Evolutionary conservation across 345 rosid species (phyloP), one percentile per base, ranked within the genome.

Genomic region (Conringia planisiliqua): DNA sequence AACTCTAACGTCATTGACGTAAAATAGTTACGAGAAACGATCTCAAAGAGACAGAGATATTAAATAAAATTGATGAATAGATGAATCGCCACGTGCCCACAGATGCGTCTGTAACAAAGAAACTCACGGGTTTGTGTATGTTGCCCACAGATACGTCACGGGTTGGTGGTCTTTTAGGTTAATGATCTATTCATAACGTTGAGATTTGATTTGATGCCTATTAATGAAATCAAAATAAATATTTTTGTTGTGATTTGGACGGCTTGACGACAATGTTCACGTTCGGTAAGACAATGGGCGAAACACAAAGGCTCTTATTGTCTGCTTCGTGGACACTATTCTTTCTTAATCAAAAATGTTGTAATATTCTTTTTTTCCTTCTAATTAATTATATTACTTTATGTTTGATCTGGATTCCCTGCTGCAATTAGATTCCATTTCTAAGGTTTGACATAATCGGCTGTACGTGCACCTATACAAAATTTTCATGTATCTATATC

Each of bases 41-140:
- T 56, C 30, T 17, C 20, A n/a, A 22, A 52, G 33, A 24, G 61
- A 30, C 7, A n/a, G 14, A 65, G 32, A 63, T 20, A 57, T 66
- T 16, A 35, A 56, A 35, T 26, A 18, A 50, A 10, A 22, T 29
- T 55, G 61, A 32, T 17, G n/a, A 55, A 36, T 10, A 38, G 60
- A 3, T 52, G 70, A 62, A 7, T 9, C 3, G 85, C 73, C 88
- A 84, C 86, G 87, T 87, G 87, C 81, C 17, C 17, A 54, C 35
- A 54, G 33, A 54, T 54, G 58, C 35, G 58, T 54, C 26, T 26
- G 58, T 54, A 26, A 35, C 44, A 43, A 73, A 62, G 74, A 70
- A 76, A 70, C 73, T 87, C 89, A 89, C 88, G 89, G 89, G 90
- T 70, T 74, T 72, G 78, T 33, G 76, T 24, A 50, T 85, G 62